Percentiles rank a stretch among this genome's conserved stretches.
Conservation (phyloP, 2,329 filamentous ascomycete genomes). For the Fusarium pseudoanthophilum region DNA sequence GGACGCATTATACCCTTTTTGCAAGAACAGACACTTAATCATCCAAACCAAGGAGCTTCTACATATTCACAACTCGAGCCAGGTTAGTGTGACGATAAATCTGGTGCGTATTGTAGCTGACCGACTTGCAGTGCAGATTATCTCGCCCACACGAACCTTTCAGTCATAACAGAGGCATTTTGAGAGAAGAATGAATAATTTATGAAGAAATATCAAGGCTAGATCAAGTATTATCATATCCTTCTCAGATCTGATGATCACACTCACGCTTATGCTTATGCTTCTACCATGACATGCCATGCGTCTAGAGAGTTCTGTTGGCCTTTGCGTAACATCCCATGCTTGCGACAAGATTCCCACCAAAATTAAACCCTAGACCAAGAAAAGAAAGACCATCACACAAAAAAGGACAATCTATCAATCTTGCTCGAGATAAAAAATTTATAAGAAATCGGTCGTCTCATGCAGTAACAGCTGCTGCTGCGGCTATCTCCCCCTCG, state of each 20-base stretch:
- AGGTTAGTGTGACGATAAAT: too few species aligned
- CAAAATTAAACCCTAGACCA: background rate
- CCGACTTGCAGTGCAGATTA: background rate
- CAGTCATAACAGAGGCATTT: accelerated
- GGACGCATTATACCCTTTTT: too few species aligned
- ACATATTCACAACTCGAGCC: too few species aligned
- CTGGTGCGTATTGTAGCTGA: too few species aligned
- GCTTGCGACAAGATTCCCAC: slow-evolving; percentile 6
- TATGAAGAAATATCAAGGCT: slow-evolving; percentile 4
- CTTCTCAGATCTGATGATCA: slow-evolving; percentile 1
- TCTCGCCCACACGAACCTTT: background rate
- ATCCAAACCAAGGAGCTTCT: too few species aligned
- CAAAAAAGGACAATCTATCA: slow-evolving; percentile 14
- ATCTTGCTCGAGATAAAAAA: slow-evolving; percentile 10
- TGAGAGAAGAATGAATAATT: background rate
- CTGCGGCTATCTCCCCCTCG: slow-evolving; percentile 46
- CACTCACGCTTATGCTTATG: slow-evolving; percentile 18
- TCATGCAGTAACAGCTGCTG: slow-evolving; percentile 13
- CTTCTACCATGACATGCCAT: slow-evolving; percentile 18
- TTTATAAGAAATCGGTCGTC: background rate
- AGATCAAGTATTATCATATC: slow-evolving; percentile 4
- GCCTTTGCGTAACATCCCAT: slow-evolving; percentile 22
- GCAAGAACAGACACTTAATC: too few species aligned
- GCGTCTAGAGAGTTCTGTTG: slow-evolving; percentile 34
- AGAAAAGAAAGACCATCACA: slow-evolving; percentile 23